phyloP scores from a whole-genome alignment of 768 basidiomycete species.

The Asterophora lycoperdoides region DNA sequence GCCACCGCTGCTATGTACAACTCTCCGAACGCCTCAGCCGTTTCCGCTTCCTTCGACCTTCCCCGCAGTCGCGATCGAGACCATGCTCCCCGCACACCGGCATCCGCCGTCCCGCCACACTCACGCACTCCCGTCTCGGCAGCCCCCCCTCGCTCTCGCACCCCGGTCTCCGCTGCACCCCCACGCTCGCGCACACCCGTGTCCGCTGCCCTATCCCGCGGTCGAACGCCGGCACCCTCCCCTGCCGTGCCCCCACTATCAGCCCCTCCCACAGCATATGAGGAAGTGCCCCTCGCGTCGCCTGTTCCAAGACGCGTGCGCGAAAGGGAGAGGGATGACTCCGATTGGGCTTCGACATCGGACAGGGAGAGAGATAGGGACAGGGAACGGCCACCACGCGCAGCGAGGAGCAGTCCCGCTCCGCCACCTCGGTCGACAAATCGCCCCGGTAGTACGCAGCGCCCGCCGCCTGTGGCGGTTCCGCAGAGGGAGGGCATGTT shows the following conservation, averaged over 20 bases:
- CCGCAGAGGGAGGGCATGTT: constrained; percentile 39
- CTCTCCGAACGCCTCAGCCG: constrained; percentile 11
- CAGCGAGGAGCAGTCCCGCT: constrained; percentile 39
- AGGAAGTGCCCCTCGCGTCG: constrained; percentile 25
- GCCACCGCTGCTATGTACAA: constrained; percentile 11
- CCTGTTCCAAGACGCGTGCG: constrained; percentile 28
- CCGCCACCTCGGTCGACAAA: constrained; percentile 65
- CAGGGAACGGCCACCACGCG: constrained; percentile 27
- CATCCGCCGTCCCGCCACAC: constrained; percentile 9
- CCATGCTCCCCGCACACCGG: constrained; percentile 8
- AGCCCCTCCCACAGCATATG: background rate
- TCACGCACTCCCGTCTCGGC: constrained; percentile 10
- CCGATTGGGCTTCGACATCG: constrained; percentile 6
- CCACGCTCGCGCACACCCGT: constrained; percentile 16
- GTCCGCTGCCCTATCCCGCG: constrained; percentile 13
- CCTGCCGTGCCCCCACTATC: constrained; percentile 23
- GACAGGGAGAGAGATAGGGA: background rate
- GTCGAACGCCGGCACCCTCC: constrained; percentile 9
- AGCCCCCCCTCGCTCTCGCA: constrained; percentile 67
- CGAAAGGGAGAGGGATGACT: constrained; percentile 20
- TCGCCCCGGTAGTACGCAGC: constrained; percentile 55
- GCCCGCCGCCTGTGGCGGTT: constrained; percentile 47
- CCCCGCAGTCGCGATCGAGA: background rate
- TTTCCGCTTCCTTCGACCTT: constrained; percentile 10
- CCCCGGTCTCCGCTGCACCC: constrained; percentile 22